Evolutionary conservation across 2,329 filamentous ascomycete species (phyloP).

Genomic region (Fusarium pininemorale): DNA sequence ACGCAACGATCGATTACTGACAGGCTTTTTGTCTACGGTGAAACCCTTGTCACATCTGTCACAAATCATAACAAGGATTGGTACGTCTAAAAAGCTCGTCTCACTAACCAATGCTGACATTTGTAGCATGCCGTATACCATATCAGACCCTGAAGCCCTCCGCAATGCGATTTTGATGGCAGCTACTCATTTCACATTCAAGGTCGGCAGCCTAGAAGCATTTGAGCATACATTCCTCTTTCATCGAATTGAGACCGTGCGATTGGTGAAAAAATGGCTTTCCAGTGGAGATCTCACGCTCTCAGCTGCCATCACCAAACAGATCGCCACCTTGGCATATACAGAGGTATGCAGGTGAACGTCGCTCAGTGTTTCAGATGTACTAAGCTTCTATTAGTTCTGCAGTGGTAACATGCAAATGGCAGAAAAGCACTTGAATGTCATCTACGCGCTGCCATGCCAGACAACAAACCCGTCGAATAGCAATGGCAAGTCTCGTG

Average conservation of each 20-base stretch:
- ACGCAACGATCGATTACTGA: neutral
- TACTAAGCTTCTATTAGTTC: neutral
- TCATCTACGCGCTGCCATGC: neutral
- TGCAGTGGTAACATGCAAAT: conserved; percentile 2
- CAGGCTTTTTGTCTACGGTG: neutral
- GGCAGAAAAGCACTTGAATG: conserved; percentile 5
- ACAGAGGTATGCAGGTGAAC: neutral
- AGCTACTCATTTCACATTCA: conserved; percentile 15
- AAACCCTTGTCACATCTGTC: neutral
- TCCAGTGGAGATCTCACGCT: neutral
- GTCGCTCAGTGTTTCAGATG: accelerated
- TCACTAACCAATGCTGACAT: neutral
- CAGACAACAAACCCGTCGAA: too few species aligned
- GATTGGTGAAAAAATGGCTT: conserved; percentile 6
- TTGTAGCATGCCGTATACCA: neutral
- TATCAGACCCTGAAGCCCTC: conserved; percentile 2
- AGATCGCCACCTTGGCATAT: conserved; percentile 4
- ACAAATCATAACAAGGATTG: neutral
- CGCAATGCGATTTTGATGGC: conserved; percentile 11
- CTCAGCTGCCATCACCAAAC: neutral
- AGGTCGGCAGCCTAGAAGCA: neutral
- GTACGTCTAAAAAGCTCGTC: neutral
- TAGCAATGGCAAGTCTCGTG: neutral
- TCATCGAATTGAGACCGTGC: conserved; percentile 10
- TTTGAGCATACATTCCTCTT: conserved; percentile 16